Evolutionary conservation across 495 filamentous ascomycete species (phyloP).

Genomic region (Daldinia vernicosa): DNA sequence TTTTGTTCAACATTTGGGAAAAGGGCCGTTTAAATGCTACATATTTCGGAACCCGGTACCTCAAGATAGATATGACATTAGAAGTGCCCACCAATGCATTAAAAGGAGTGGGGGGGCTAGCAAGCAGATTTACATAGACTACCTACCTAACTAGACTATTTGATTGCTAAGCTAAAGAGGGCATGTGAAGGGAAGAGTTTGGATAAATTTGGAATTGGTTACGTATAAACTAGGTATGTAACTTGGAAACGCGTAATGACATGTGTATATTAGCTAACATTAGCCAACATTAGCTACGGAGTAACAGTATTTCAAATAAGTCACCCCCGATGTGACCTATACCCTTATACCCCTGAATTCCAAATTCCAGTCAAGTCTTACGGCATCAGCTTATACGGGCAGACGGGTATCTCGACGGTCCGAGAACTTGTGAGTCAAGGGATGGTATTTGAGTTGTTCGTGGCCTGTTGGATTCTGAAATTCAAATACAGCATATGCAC

Average conservation of each 20-base stretch:
- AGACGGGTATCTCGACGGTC: constrained; percentile 1
- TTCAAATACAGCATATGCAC: neutral
- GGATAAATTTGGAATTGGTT: constrained; percentile 34
- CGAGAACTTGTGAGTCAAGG: constrained; percentile 17
- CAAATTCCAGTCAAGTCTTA: constrained; percentile 15
- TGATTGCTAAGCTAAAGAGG: constrained; percentile 28
- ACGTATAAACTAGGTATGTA: neutral
- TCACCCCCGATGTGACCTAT: neutral
- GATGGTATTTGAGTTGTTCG: constrained; percentile 16
- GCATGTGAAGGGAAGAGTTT: constrained; percentile 4
- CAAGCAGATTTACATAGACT: neutral
- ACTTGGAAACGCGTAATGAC: too few species aligned
- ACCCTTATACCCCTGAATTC: constrained; percentile 11
- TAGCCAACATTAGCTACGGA: neutral
- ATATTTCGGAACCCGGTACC: neutral
- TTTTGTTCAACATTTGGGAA: constrained; percentile 35
- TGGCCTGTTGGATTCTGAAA: neutral
- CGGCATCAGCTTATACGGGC: constrained; percentile 8
- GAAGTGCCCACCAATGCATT: constrained; percentile 4
- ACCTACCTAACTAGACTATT: too few species aligned
- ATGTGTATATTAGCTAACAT: too few species aligned
- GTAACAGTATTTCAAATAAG: constrained; percentile 1
- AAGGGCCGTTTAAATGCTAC: neutral
- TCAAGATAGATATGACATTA: neutral
- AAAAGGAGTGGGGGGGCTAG: constrained; percentile 7